Evolutionary conservation across 768 basidiomycete species (phyloP).

Genomic region (Hygrophorus pudorinus): DNA sequence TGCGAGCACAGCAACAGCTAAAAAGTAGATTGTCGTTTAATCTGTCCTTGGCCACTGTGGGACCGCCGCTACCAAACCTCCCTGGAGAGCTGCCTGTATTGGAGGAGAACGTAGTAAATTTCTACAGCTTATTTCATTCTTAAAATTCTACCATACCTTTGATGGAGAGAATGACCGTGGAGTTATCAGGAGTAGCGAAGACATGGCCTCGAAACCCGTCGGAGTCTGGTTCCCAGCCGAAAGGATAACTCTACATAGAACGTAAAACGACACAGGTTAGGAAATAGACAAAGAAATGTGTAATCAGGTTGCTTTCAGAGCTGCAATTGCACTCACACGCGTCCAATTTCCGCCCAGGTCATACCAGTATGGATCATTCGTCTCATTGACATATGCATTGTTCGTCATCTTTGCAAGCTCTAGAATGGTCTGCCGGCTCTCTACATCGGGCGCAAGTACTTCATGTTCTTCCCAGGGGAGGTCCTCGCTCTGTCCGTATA

Average conservation of each 20-base stretch:
- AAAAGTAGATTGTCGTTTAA: conserved; percentile 90
- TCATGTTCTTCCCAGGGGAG: conserved; percentile 71
- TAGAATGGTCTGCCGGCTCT: conserved; percentile 64
- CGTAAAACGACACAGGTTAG: too few species aligned
- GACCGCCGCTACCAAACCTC: conserved; percentile 62
- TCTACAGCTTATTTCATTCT: background rate
- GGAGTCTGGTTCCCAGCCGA: conserved; percentile 86
- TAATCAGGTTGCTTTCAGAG: too few species aligned
- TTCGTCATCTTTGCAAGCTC: conserved; percentile 91
- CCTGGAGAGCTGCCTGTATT: conserved; percentile 26
- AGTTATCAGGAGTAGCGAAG: conserved; percentile 76
- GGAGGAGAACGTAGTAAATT: too few species aligned
- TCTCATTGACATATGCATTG: conserved; percentile 68
- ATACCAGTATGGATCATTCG: conserved; percentile 66
- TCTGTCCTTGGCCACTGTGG: conserved; percentile 87
- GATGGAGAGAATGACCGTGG: conserved; percentile 78
- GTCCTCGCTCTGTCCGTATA: conserved; percentile 33
- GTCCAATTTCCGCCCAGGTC: conserved; percentile 61
- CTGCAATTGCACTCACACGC: conserved; percentile 30
- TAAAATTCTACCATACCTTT: conserved; percentile 70
- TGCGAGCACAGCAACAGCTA: conserved; percentile 87
- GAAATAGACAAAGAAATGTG: background rate
- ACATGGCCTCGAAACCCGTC: conserved; percentile 90
- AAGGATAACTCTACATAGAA: conserved; percentile 51
- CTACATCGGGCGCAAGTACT: conserved; percentile 64